Evolutionary conservation across 73 alveolate species (phyloP).

Genomic region (Stentor roeselii): DNA sequence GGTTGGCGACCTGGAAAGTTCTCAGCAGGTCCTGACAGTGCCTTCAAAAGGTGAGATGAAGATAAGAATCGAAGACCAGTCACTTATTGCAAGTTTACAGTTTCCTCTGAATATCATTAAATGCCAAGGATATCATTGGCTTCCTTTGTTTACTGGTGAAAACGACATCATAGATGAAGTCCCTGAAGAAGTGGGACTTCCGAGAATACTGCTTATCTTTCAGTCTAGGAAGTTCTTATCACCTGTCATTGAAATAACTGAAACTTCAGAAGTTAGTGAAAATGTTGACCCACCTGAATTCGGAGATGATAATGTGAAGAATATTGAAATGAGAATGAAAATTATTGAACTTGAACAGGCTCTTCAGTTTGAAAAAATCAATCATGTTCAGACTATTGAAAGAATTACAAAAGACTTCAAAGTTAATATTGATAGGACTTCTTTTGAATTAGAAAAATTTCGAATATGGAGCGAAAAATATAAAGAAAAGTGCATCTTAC

Average conservation of each 20-base stretch:
- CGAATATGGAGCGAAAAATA: not conserved
- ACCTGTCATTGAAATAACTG: not conserved
- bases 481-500: not conserved
- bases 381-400: not conserved
- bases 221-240: slow-evolving; percentile 4
- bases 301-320: not conserved
- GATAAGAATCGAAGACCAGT: not conserved
- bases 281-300: not conserved
- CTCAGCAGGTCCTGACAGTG: not conserved
- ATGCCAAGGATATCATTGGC: slow-evolving; percentile 11
- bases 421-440: not conserved
- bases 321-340: not conserved
- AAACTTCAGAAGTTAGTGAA: not conserved
- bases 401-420: not conserved
- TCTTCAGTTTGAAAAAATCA: not conserved
- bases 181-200: slow-evolving; percentile 10
- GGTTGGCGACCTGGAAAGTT: not conserved
- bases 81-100: not conserved
- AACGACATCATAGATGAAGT: not conserved
- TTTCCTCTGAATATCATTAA: too few relatives aligned
- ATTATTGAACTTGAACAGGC: not conserved
- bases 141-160: not conserved
- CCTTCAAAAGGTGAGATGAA: not conserved
- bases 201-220: not conserved
- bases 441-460: not conserved